Conservation (phyloP, 495 filamentous ascomycete species). For the Penicillium macrosclerotiorum region DNA sequence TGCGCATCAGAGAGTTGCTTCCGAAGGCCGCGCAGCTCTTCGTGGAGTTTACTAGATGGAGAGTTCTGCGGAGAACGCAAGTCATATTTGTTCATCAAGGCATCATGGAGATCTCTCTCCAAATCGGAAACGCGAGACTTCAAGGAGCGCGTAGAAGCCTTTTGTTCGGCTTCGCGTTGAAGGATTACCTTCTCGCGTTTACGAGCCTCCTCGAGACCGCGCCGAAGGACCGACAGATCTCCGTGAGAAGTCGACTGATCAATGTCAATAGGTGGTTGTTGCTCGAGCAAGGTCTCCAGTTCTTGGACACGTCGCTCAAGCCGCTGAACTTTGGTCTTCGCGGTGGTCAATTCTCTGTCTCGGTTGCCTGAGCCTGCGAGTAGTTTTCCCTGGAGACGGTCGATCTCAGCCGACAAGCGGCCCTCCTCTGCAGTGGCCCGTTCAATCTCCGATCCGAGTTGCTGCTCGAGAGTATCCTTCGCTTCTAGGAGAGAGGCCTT, state of each 20-base stretch:
- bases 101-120: conserved; percentile 55
- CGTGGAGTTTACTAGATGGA: conserved; percentile 55
- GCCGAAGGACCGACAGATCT: conserved; percentile 58
- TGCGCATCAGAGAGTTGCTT: conserved; percentile 62
- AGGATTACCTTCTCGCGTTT: conserved; percentile 61
- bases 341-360: conserved; percentile 49
- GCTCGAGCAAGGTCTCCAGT: conserved; percentile 54
- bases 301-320: conserved; percentile 58
- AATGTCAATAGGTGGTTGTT: conserved; percentile 31
- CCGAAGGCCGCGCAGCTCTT: conserved; percentile 60
- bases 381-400: conserved; percentile 51
- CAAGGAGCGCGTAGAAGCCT: conserved; percentile 50
- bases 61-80: conserved; percentile 46
- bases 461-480: conserved; percentile 52
- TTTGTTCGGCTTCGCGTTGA: conserved; percentile 61
- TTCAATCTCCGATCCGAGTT: conserved; percentile 54
- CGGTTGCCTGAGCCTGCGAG: conserved; percentile 39
- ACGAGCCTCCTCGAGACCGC: conserved; percentile 59
- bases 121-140: conserved; percentile 55
- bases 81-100: conserved; percentile 49
- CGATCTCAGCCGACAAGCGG: conserved; percentile 56
- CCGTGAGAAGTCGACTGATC: conserved; percentile 45
- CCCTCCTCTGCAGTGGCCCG: conserved; percentile 56
- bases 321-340: conserved; percentile 56
- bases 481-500: conserved; percentile 48